Conservation (phyloP, 2,329 filamentous ascomycete species). For the Coniochaeta pulveracea region DNA sequence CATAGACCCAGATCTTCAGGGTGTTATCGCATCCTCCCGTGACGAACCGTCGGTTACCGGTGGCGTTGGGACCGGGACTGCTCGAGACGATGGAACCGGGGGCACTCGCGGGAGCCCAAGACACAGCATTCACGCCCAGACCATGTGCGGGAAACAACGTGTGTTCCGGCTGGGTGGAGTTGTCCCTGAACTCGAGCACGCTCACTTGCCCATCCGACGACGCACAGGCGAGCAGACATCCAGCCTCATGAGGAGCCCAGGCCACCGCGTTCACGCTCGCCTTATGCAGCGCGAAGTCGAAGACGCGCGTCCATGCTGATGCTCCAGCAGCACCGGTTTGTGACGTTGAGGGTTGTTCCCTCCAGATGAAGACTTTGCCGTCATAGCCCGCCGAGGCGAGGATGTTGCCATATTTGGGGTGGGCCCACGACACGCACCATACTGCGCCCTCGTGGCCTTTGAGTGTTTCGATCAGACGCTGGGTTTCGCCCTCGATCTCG, state of each 20-base stretch:
- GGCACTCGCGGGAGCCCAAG: conserved; percentile 79
- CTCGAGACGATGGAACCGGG: conserved; percentile 79
- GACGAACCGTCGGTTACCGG: conserved; percentile 70
- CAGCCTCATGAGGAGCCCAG: conserved; percentile 94
- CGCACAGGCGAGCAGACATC: conserved; percentile 88
- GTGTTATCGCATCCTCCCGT: conserved; percentile 91
- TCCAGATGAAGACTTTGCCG: conserved; percentile 97
- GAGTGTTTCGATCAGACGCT: conserved; percentile 82
- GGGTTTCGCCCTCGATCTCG: conserved; percentile 87
- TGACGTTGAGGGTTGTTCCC: conserved; percentile 40
- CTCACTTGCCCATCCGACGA: conserved; percentile 88
- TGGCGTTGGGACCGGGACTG: conserved; percentile 44
- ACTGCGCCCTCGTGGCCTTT: conserved; percentile 97
- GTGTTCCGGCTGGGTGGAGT: conserved; percentile 53
- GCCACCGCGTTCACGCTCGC: conserved; percentile 93
- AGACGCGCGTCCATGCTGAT: conserved; percentile 79
- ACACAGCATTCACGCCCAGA: conserved; percentile 89
- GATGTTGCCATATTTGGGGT: conserved; percentile 97
- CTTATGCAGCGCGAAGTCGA: conserved; percentile 88
- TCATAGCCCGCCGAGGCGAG: conserved; percentile 93
- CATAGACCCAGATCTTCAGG: conserved; percentile 87
- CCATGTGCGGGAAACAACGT: conserved; percentile 86
- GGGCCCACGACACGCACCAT: conserved; percentile 96
- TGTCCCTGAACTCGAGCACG: conserved; percentile 95
- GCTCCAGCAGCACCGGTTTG: no score